phyloP scores from a whole-genome alignment of 208 protist species.

The Acanthamoeba royreba region DNA sequence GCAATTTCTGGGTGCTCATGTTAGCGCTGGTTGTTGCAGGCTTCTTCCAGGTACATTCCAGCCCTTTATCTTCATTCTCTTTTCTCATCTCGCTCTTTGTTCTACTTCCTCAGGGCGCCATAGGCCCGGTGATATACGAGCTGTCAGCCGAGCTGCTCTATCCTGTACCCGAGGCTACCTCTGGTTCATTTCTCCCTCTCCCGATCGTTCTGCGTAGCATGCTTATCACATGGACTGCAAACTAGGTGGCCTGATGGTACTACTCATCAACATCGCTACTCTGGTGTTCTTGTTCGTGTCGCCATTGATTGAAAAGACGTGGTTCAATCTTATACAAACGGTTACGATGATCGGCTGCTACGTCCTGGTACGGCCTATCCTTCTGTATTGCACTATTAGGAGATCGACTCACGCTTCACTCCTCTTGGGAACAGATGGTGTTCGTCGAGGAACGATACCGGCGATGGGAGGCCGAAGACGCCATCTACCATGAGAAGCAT shows the following conservation, averaged over 20 bases:
- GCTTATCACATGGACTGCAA: not conserved
- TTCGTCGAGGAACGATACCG: not conserved
- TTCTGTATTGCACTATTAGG: not conserved
- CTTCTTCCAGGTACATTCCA: not conserved
- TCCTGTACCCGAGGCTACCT: not conserved
- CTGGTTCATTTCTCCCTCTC: not conserved
- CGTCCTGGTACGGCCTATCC: not conserved
- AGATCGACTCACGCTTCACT: not conserved
- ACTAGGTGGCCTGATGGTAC: not conserved
- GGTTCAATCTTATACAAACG: not conserved
- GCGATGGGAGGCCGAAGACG: not conserved
- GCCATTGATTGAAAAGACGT: not conserved
- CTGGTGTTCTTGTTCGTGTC: conserved; percentile 2
- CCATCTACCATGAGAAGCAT: not conserved
- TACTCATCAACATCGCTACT: not conserved
- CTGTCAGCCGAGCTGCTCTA: conserved; percentile 3
- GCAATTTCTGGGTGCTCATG: not conserved
- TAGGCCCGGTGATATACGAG: not conserved
- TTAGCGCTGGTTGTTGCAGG: not conserved
- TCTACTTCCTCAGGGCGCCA: not conserved
- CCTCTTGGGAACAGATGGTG: not conserved
- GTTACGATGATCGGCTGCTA: not conserved
- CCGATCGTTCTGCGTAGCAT: not conserved
- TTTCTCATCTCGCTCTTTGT: not conserved
- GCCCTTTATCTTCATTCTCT: not conserved